phyloP scores from a whole-genome alignment of 176 grass and related monocot genomes.

The Avena sativa region DNA sequence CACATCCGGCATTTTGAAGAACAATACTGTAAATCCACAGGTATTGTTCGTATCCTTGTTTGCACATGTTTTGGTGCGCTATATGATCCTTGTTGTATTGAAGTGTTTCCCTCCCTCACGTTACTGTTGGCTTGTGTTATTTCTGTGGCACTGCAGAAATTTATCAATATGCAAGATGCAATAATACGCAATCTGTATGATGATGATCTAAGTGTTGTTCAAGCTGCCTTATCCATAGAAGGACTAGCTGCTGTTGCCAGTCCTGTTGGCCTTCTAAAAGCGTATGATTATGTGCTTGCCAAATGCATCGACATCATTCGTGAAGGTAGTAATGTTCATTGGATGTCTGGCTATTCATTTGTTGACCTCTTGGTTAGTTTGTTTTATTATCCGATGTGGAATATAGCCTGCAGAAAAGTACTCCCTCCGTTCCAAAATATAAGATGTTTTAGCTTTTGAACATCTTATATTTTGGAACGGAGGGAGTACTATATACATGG shows the following conservation, averaged over 20 bases:
- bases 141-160: slow-evolving; percentile 53
- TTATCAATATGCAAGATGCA: slow-evolving; percentile 76
- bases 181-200: slow-evolving; percentile 75
- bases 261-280: slow-evolving; percentile 66
- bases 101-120: slow-evolving; percentile 4
- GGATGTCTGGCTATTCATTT: slow-evolving; percentile 23
- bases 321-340: slow-evolving; percentile 63
- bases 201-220: slow-evolving; percentile 88
- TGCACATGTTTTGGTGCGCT: slow-evolving; percentile 33
- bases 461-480: no score
- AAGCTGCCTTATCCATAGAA: slow-evolving; percentile 91
- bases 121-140: slow-evolving; percentile 37
- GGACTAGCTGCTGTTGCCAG: slow-evolving; percentile 61
- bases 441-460: no score
- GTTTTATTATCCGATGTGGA: slow-evolving; percentile 9
- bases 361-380: neutral
- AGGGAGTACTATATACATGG: slow-evolving; percentile 6
- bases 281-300: slow-evolving; percentile 61
- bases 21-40: slow-evolving; percentile 54
- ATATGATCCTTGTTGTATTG: slow-evolving; percentile 23
- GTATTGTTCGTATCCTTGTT: slow-evolving; percentile 46
- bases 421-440: no score
- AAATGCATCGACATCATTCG: slow-evolving; percentile 71
- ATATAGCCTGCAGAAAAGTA: neutral
- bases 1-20: slow-evolving; percentile 63